phyloP scores from a whole-genome alignment of 1,139 yeast species.

The Magnusiomyces suaveolens region DNA sequence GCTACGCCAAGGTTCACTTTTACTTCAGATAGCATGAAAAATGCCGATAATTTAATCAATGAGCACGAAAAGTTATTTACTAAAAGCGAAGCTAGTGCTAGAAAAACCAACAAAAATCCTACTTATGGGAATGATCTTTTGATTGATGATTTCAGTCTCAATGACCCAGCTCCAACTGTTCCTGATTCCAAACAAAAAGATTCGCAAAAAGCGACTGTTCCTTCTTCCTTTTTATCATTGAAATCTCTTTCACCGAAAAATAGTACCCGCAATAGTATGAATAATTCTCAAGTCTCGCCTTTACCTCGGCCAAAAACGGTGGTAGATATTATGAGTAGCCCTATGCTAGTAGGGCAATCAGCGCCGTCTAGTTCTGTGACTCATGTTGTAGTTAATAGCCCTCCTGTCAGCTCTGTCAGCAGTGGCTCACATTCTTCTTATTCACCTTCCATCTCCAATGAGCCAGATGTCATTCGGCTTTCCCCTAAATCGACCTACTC shows the following conservation, averaged over 20 bases:
- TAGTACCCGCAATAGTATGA: conserved; percentile 5
- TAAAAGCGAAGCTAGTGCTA: conserved; percentile 2
- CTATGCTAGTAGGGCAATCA: conserved; percentile 16
- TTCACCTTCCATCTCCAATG: not conserved
- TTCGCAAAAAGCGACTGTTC: not conserved
- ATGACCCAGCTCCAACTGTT: conserved; percentile 1
- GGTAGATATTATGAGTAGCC: conserved; percentile 8
- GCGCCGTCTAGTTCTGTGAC: conserved; percentile 15
- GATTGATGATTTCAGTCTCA: conserved; percentile 1
- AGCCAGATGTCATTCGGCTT: conserved; percentile 2
- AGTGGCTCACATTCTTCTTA: not conserved
- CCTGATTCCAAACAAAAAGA: conserved; percentile 8
- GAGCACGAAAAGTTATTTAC: conserved; percentile 20
- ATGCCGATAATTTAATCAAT: conserved; percentile 16
- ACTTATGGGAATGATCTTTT: not conserved
- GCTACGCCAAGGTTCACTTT: conserved; percentile 1
- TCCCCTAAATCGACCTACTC: not conserved
- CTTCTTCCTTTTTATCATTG: not conserved
- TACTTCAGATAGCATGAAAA: conserved; percentile 16
- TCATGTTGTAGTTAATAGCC: conserved; percentile 16
- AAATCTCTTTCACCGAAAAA: not conserved
- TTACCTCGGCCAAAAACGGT: conserved; percentile 5
- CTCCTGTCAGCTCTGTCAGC: conserved; percentile 1
- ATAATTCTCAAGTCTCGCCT: not conserved
- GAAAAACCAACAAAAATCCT: not conserved